These are phyloP conservation scores for Scheffersomyces coipomensis DNA, from an alignment of 805 yeast genomes.

Conservation along the genomic window DNA sequence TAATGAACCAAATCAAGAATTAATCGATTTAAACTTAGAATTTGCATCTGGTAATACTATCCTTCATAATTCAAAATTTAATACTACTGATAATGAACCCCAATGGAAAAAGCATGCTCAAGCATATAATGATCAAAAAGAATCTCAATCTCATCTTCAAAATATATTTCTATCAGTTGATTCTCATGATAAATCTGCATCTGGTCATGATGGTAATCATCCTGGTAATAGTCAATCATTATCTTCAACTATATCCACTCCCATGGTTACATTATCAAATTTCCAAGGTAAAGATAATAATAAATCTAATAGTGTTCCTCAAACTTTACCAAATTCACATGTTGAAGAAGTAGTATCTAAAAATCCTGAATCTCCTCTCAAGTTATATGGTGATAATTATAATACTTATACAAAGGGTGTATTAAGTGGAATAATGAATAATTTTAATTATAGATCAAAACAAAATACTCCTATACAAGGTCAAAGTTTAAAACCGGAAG, in stretches of 20 bases:
- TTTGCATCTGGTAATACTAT: conserved; percentile 26
- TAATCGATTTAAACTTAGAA: conserved; percentile 12
- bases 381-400: conserved; percentile 36
- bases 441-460: conserved; percentile 12
- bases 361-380: conserved; percentile 40
- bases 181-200: conserved; percentile 11
- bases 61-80: conserved; percentile 26
- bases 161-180: conserved; percentile 26
- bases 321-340: conserved; percentile 6
- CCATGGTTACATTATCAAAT: conserved; percentile 23
- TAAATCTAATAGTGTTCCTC: not conserved
- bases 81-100: conserved; percentile 20
- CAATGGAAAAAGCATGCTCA: conserved; percentile 33
- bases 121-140: conserved; percentile 23
- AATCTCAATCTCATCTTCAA: conserved; percentile 25
- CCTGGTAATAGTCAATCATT: conserved; percentile 13
- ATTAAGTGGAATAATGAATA: conserved; percentile 23
- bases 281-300: conserved; percentile 1
- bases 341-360: conserved; percentile 8
- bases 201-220: conserved; percentile 4
- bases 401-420: conserved; percentile 40
- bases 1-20: conserved; percentile 1
- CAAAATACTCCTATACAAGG: conserved; percentile 8
- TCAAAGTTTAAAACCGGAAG: not conserved
- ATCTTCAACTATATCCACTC: conserved; percentile 38